Percentiles rank a stretch among this genome's conserved stretches.
Conservation (phyloP, 2,329 filamentous ascomycete genomes). For the Coleophoma cylindrospora region DNA sequence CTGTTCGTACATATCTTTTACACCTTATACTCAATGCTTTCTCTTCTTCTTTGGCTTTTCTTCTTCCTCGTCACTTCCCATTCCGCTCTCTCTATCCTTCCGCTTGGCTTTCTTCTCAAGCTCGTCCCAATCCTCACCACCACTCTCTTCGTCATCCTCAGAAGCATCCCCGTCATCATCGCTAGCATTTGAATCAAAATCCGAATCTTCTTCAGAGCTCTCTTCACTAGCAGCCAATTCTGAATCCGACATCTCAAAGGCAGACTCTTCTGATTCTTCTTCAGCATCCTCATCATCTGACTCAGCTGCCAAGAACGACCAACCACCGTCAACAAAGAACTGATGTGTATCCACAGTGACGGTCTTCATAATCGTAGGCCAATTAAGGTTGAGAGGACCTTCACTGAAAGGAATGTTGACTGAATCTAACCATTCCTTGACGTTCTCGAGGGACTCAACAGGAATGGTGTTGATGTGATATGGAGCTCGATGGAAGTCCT, state of each 20-base stretch:
- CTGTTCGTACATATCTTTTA: too few relatives aligned
- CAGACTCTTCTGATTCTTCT: slow-evolving; percentile 83
- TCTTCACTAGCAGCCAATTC: slow-evolving; percentile 72
- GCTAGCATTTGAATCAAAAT: slow-evolving; percentile 86
- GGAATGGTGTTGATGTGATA: slow-evolving; percentile 98
- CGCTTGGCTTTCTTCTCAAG: slow-evolving; percentile 87
- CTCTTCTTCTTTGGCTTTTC: slow-evolving; percentile 67
- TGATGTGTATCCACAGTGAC: slow-evolving; percentile 88
- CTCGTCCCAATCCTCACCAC: slow-evolving; percentile 90
- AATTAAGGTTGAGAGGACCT: slow-evolving; percentile 95
- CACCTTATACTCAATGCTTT: slow-evolving; percentile 33
- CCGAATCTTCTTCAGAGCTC: slow-evolving; percentile 81
- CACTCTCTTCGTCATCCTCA: slow-evolving; percentile 69
- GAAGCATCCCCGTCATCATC: slow-evolving; percentile 76
- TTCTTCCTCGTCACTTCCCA: slow-evolving; percentile 72
- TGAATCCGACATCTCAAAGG: slow-evolving; percentile 84
- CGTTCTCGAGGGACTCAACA: slow-evolving; percentile 86
- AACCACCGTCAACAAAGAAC: slow-evolving; percentile 94
- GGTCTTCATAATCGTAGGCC: slow-evolving; percentile 99
- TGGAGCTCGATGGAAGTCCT: slow-evolving; percentile 87
- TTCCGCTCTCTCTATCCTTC: slow-evolving; percentile 61
- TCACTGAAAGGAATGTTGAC: slow-evolving; percentile 93
- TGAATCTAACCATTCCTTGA: slow-evolving; percentile 96
- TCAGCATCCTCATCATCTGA: slow-evolving; percentile 77
- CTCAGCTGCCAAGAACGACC: slow-evolving; percentile 86